Percentiles rank a stretch among this genome's conserved stretches.
phyloP scores from a whole-genome alignment of 2,329 filamentous ascomycete genomes.

The Colletotrichum viniferum region DNA sequence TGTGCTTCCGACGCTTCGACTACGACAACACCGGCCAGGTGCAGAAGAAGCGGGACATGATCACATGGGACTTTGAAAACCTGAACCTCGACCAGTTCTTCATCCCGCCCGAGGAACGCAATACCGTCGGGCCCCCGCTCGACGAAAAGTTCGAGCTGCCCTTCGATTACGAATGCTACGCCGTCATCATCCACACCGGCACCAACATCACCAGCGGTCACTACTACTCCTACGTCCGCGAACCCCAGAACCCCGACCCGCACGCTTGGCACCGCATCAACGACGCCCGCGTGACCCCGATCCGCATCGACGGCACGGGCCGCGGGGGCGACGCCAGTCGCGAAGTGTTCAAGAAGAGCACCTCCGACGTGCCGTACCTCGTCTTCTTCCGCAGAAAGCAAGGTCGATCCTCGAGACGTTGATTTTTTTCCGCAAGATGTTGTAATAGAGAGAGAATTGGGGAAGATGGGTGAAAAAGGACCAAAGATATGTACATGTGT shows the following conservation, averaged over 20 bases:
- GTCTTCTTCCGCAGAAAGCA: constrained; percentile 49
- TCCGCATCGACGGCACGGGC: constrained; percentile 44
- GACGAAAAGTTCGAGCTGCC: constrained; percentile 54
- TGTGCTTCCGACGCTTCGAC: constrained; percentile 71
- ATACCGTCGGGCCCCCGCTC: constrained; percentile 18
- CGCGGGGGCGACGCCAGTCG: constrained; percentile 37
- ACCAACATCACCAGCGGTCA: constrained; percentile 73
- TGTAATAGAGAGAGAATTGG: neutral
- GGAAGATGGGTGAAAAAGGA: neutral
- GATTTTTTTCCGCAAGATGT: neutral
- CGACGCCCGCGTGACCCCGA: constrained; percentile 45
- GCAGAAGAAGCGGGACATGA: constrained; percentile 68
- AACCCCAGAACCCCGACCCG: constrained; percentile 50
- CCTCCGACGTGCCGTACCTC: constrained; percentile 49
- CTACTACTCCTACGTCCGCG: constrained; percentile 75
- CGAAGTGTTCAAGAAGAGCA: constrained; percentile 41
- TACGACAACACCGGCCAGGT: constrained; percentile 33
- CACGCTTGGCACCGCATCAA: constrained; percentile 55
- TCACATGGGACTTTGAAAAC: constrained; percentile 78
- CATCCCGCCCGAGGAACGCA: constrained; percentile 40
- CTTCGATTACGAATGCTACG: constrained; percentile 85
- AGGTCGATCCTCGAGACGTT: neutral
- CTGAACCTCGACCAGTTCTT: constrained; percentile 59
- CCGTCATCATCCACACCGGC: constrained; percentile 79
- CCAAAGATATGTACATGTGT: neutral